A percentile compares a stretch with the other conserved stretches of the same genome.
Evolutionary conservation across 2,329 filamentous ascomycete species (phyloP).

Genomic region (Sphaerulina vaccinii): DNA sequence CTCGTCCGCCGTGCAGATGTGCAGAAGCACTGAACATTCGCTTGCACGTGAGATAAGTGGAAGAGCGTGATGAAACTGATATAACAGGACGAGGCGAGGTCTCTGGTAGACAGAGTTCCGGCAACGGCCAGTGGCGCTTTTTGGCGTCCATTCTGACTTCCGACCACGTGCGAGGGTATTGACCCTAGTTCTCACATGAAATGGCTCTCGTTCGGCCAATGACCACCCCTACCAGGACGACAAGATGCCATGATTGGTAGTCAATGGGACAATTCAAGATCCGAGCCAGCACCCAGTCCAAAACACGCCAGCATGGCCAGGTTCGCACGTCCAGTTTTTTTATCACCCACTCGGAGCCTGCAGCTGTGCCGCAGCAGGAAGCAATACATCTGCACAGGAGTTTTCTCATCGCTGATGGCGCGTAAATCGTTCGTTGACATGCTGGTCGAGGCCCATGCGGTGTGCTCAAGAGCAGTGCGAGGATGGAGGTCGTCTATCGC

Average conservation of each 20-base stretch:
- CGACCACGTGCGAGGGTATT: no score
- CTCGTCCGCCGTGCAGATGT: background rate
- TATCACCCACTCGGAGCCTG: conserved; percentile 11
- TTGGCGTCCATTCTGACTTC: no score
- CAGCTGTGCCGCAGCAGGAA: conserved; percentile 5
- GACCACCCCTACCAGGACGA: background rate
- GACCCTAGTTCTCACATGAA: background rate
- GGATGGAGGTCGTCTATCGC: no score
- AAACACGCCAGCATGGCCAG: no score
- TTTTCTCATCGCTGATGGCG: background rate
- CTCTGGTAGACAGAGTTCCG: background rate
- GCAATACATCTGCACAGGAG: background rate
- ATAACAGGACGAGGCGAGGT: background rate
- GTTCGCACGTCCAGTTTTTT: no score
- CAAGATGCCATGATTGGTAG: background rate
- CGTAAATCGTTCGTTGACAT: background rate
- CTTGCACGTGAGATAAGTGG: background rate
- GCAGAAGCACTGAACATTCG: conserved; percentile 1
- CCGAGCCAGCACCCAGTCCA: background rate
- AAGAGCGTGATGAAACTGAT: background rate
- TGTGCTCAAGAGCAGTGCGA: background rate
- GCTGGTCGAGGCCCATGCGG: background rate
- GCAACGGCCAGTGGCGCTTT: background rate
- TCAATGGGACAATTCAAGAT: background rate
- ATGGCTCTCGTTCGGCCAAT: background rate